These are phyloP conservation scores for Porodaedalea pini DNA, from an alignment of 1,284 basidiomycete genomes.

Conservation along the genomic window DNA sequence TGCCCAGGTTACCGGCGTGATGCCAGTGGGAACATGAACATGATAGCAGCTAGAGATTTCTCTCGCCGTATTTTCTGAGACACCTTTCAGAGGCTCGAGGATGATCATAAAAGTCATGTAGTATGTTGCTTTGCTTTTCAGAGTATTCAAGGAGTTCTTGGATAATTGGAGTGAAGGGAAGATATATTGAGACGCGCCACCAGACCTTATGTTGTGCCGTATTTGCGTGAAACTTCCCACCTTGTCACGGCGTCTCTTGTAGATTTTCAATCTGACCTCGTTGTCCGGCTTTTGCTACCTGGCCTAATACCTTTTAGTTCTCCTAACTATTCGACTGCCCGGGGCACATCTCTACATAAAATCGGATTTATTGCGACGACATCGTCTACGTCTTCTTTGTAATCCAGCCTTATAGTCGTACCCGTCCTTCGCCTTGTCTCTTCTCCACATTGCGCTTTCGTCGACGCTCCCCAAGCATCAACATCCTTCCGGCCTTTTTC, in stretches of 20 bases:
- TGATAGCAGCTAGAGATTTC: too few species aligned
- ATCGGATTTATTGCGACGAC: conserved; percentile 19
- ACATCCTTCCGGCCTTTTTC: conserved; percentile 15
- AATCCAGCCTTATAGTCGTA: conserved; percentile 22
- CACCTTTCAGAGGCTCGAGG: too few species aligned
- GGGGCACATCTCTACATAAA: conserved; percentile 22
- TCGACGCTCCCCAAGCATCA: conserved; percentile 1
- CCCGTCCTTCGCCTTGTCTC: conserved; percentile 12
- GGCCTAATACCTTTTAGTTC: conserved; percentile 16
- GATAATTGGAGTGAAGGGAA: too few species aligned
- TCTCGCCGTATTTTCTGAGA: too few species aligned
- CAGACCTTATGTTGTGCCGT: not conserved
- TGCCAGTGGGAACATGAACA: too few species aligned
- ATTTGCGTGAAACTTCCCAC: conserved; percentile 13
- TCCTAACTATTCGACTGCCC: conserved; percentile 19
- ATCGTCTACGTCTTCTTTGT: conserved; percentile 19
- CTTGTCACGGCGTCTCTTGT: conserved; percentile 4
- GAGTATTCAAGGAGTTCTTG: too few species aligned
- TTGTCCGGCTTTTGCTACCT: conserved; percentile 9
- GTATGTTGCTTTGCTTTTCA: too few species aligned
- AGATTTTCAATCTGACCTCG: conserved; percentile 5
- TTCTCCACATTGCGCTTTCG: not conserved
- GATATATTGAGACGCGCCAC: not conserved
- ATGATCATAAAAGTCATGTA: too few species aligned
- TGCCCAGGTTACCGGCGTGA: too few species aligned